Evolutionary conservation across 106 monocot species (phyloP), one percentile per base, ranked within the genome.

Genomic region (Gastrodia elata): DNA sequence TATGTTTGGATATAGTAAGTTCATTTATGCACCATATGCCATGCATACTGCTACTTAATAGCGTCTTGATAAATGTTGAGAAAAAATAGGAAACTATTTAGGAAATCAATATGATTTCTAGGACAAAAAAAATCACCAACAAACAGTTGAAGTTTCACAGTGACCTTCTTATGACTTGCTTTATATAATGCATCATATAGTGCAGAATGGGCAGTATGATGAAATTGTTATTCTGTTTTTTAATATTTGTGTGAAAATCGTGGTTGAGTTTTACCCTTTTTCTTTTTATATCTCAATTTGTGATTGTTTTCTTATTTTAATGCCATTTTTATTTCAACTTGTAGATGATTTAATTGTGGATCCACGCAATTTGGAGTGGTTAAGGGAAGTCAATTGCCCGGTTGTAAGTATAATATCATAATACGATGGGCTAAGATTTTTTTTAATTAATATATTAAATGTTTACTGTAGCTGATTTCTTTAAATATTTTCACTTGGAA

Each of bases 1-100:
- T 73, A 89, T 94, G 94, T 91, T 91, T 77, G 94, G 94, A n/a
- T 94, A 94, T 71, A 91, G 94, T 94, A 89, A 83, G 89, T 86
- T 33, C 24, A 69, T 22, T 11, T 39, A 69, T 39, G 40, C 35
- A 25, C n/a, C n/a, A n/a, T n/a, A n/a, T n/a, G n/a, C 13, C 69
- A 14, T 32, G 14, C 13, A 61, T 32, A 68, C n/a, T 68, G 24
- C 22, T 35, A 25, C 34, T 65, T 20, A 16, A 65, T 37, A 18
- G n/a, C 38, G 37, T 2, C 6, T 1, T 32, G 61, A 61, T 61
- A 61, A 15, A 30, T 61, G 11, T 59, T 13, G 13, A n/a, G n/a
- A 13, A 61, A 30, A 61, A 32, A 61, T 32, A 30, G 30, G 32
- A 2, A 14, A 58, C 9, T 14, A 61, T 32, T 24, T 61, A 61